Evolutionary conservation across 257 asterid species (phyloP), one percentile per base, ranked within the genome.

Genomic region (Solanum bulbocastanum): DNA sequence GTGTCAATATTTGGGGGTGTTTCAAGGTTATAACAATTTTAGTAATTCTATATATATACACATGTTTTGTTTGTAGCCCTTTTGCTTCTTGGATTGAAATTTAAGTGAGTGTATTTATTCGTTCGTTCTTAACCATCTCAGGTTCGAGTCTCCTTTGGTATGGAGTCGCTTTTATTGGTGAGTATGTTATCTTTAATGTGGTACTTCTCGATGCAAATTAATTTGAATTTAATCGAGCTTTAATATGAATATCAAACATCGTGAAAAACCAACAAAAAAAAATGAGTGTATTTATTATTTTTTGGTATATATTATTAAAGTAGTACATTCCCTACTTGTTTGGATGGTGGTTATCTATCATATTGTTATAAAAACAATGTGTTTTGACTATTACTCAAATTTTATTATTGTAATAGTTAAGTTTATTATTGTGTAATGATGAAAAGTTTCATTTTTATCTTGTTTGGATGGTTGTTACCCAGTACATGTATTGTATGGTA

Each of bases 101-200:
- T 11, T 65, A 2, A 65, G 8, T 15, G 60, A 4, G 0, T n/a
- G 16, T 23, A 62, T n/a, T 62, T n/a, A 49, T 49, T 49, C 42
- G 0, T 5, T 49, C 8, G 20, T 15, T 1, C 22, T 16, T 5
- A 2, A 49, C 3, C 3, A 49, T 15, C 2, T 49, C 0, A 0
- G 1, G 9, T 49, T 49, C 2, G 60, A 49, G 60, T 44, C 0
- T 2, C 2, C 6, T 44, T 44, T 0, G 1, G 12, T 44, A 44
- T 44, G 13, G 52, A 44, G 18, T 44, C 6, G 18, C 0, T 0
- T 44, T 44, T 44, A 6, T 44, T 44, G 4, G 52, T 33, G 35
- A 33, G 35, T 33, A 33, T 33, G 35, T 33, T 33, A 33, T 4
- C 0, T 33, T 4, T 33, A 33, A 33, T 33, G 35, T 33, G 35